Evolutionary conservation across 495 filamentous ascomycete species (phyloP).

Genomic region (Staphylotrichum longicolle): DNA sequence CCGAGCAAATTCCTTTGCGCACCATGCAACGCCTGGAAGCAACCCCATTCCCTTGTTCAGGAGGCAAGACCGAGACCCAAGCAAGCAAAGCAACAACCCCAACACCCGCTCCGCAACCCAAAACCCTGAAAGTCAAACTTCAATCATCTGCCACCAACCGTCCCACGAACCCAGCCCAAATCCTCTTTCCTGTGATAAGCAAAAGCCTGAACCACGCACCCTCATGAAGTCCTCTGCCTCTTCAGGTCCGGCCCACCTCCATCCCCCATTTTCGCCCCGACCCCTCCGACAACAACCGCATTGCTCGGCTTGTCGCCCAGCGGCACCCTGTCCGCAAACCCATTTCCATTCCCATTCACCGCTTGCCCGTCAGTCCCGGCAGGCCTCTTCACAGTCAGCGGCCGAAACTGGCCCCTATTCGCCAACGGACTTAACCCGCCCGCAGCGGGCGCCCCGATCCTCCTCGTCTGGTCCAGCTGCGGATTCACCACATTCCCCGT

Average conservation of each 20-base stretch:
- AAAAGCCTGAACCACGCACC: neutral
- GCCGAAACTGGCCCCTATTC: constrained; percentile 60
- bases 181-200: too few species aligned
- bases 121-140: too few species aligned
- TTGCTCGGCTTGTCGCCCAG: constrained; percentile 44
- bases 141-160: too few species aligned
- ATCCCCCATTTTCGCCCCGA: neutral
- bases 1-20: neutral
- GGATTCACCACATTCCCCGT: constrained; percentile 63
- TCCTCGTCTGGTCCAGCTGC: constrained; percentile 61
- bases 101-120: too few species aligned
- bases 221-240: constrained; percentile 42
- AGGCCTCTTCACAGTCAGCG: constrained; percentile 56
- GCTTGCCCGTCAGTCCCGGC: constrained; percentile 7
- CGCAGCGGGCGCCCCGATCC: constrained; percentile 65
- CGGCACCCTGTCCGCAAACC: constrained; percentile 28
- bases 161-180: too few species aligned
- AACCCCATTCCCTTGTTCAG: neutral
- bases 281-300: constrained; percentile 11
- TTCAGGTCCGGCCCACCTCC: constrained; percentile 36
- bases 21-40: constrained; percentile 7
- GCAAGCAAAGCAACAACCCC: too few species aligned
- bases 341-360: neutral
- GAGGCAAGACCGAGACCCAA: too few species aligned
- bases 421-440: constrained; percentile 53